These are phyloP conservation scores for Periconia digitata DNA, from an alignment of 2,329 filamentous ascomycete species.

Conservation along the genomic window DNA sequence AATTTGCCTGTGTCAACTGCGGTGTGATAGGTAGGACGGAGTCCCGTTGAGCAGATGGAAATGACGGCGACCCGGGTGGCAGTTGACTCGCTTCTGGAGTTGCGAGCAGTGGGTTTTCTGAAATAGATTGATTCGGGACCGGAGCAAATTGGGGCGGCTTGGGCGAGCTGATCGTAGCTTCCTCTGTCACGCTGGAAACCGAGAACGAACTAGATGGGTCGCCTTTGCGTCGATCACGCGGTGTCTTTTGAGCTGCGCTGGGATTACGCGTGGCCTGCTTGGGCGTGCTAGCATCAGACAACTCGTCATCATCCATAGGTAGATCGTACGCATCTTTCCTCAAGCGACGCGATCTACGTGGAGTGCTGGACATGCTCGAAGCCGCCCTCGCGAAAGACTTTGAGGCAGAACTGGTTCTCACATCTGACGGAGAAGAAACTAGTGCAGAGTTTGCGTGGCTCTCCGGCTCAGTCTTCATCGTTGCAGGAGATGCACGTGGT, in stretches of 20 bases:
- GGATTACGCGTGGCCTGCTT: neutral
- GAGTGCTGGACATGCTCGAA: slow-evolving; percentile 8
- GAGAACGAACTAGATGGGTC: slow-evolving; percentile 11
- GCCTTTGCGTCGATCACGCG: slow-evolving; percentile 12
- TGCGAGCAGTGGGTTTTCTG: slow-evolving; percentile 19
- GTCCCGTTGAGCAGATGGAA: slow-evolving; percentile 11
- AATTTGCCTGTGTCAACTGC: slow-evolving; percentile 39
- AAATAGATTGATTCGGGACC: slow-evolving; percentile 11
- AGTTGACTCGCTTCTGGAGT: slow-evolving; percentile 34
- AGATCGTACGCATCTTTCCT: slow-evolving; percentile 14
- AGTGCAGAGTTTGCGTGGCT: neutral
- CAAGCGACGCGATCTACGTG: slow-evolving; percentile 15
- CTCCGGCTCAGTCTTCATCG: neutral
- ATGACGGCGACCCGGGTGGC: slow-evolving; percentile 21
- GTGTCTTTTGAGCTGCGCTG: slow-evolving; percentile 8
- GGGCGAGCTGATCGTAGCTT: slow-evolving; percentile 15
- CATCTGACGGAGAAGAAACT: neutral
- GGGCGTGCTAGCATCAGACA: slow-evolving; percentile 6
- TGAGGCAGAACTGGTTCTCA: neutral
- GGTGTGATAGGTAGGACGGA: slow-evolving; percentile 39
- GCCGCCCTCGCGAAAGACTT: neutral
- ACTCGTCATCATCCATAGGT: slow-evolving; percentile 2
- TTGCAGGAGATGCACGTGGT: neutral
- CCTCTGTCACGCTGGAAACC: slow-evolving; percentile 3
- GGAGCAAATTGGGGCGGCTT: neutral